A percentile compares a stretch with the other conserved stretches of the same genome.
Conservation (phyloP, 2,329 filamentous ascomycete species). For the Aspergillus sp. region DNA sequence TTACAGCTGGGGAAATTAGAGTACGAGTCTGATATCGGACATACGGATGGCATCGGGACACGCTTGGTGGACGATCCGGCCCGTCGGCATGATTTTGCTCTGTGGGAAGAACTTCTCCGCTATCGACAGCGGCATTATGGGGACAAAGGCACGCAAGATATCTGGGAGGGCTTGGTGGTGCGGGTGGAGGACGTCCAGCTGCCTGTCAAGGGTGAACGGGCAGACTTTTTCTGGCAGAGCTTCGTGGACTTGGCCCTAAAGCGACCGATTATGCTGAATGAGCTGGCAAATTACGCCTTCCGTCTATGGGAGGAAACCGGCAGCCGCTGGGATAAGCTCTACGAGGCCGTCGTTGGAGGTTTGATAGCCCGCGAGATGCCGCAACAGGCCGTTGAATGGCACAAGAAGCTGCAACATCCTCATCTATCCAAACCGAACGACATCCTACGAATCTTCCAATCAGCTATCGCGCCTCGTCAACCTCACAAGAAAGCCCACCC, state of each 20-base stretch:
- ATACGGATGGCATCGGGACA: constrained; percentile 32
- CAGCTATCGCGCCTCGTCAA: constrained; percentile 23
- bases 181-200: constrained; percentile 32
- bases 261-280: constrained; percentile 31
- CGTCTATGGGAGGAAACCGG: constrained; percentile 41
- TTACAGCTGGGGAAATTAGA: constrained; percentile 38
- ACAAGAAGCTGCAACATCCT: constrained; percentile 35
- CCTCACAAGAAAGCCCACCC: constrained; percentile 14
- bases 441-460: constrained; percentile 30
- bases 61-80: constrained; percentile 39
- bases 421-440: constrained; percentile 32
- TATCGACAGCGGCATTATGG: constrained; percentile 46
- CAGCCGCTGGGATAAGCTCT: constrained; percentile 37
- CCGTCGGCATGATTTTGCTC: constrained; percentile 35
- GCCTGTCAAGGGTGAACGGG: constrained; percentile 36
- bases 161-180: constrained; percentile 40
- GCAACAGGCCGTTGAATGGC: constrained; percentile 36
- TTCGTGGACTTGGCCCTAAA: constrained; percentile 39
- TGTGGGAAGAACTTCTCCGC: constrained; percentile 47
- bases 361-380: constrained; percentile 31
- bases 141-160: constrained; percentile 39
- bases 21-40: constrained; percentile 44
- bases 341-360: constrained; percentile 38
- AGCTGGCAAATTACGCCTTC: constrained; percentile 38
- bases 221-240: constrained; percentile 43